Evolutionary conservation across 305 asterid genomes (phyloP).

Genomic region (Solanum hybrid): DNA sequence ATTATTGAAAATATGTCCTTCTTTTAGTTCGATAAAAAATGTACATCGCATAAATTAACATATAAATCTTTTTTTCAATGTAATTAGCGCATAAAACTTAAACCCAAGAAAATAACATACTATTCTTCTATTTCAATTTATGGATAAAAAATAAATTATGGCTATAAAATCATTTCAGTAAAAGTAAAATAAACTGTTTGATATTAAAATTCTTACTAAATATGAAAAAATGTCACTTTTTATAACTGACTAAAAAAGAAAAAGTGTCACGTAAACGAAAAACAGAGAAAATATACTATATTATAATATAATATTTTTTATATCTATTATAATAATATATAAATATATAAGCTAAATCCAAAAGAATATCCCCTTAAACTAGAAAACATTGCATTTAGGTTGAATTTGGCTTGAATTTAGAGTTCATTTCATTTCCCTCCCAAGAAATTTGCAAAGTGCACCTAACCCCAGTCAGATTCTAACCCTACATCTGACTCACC

Average conservation of each 20-base stretch:
- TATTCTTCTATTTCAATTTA: neutral
- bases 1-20: neutral
- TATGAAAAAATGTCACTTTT: neutral
- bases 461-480: constrained; percentile 60
- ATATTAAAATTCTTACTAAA: neutral
- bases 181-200: fast-evolving
- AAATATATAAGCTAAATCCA: neutral
- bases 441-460: constrained; percentile 9
- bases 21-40: neutral
- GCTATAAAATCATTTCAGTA: neutral
- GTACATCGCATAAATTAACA: neutral
- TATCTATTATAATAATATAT: neutral
- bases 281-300: neutral
- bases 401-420: constrained; percentile 52
- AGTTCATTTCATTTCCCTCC: constrained; percentile 49
- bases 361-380: constrained; percentile 7
- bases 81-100: neutral
- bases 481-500: constrained; percentile 44
- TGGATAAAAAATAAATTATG: no score
- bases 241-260: neutral
- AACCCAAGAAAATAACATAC: neutral
- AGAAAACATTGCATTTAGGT: constrained; percentile 36
- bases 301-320: neutral
- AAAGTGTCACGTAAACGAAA: neutral
- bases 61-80: no score